Percentiles rank a stretch among this genome's conserved stretches.
These are phyloP conservation scores for Ophiocordyceps camponoti-floridani DNA, from an alignment of 2,329 filamentous ascomycete genomes.

Conservation along the genomic window DNA sequence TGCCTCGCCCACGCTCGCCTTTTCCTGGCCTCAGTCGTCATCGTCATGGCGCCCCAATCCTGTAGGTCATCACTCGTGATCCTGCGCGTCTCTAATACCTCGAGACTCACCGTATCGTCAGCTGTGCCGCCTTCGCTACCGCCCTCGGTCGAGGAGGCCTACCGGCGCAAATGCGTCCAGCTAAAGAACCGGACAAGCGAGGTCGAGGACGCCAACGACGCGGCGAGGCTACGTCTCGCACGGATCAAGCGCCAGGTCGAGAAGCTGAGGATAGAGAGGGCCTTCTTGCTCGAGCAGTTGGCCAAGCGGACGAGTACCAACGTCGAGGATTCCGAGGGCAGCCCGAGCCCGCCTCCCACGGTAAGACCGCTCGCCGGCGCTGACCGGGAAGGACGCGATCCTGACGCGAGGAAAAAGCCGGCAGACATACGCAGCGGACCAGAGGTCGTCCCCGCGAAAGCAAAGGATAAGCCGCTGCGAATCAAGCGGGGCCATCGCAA, in stretches of 20 bases:
- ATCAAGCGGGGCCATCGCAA: constrained; percentile 57
- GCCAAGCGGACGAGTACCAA: constrained; percentile 56
- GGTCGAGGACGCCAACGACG: constrained; percentile 81
- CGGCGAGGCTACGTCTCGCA: constrained; percentile 58
- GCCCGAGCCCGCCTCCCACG: constrained; percentile 62
- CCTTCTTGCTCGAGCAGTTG: constrained; percentile 56
- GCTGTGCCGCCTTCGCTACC: constrained; percentile 46
- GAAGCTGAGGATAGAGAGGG: constrained; percentile 77
- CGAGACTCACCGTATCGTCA: constrained; percentile 19
- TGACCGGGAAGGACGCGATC: constrained; percentile 10
- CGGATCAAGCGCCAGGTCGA: constrained; percentile 73
- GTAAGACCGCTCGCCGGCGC: constrained; percentile 23
- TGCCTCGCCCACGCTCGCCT: neutral
- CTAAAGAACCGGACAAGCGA: constrained; percentile 82
- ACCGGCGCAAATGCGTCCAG: constrained; percentile 90
- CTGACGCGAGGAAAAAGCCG: constrained; percentile 13
- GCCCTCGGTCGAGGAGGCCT: constrained; percentile 87
- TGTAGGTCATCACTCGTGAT: no score
- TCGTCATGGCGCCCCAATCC: constrained; percentile 11
- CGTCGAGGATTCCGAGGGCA: constrained; percentile 63
- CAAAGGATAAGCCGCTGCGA: constrained; percentile 60
- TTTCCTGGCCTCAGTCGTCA: neutral
- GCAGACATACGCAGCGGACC: constrained; percentile 13
- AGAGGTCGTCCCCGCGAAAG: constrained; percentile 30
- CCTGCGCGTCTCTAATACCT: no score